Conservation (phyloP, 2,329 filamentous ascomycete species). For the Penicillium sclerotiorum region DNA sequence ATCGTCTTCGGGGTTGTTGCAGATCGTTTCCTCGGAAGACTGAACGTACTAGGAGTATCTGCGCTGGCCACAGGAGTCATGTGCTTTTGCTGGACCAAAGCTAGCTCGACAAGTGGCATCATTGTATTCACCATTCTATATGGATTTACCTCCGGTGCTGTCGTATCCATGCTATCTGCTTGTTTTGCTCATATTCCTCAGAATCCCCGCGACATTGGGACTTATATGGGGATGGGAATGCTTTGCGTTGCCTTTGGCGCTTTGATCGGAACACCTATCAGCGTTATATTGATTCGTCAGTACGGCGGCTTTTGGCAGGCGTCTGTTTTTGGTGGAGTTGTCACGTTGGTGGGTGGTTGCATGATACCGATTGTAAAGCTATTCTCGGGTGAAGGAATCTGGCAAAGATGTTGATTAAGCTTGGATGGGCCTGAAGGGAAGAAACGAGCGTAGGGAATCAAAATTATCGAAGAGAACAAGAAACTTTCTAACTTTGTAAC, state of each 20-base stretch:
- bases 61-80: not conserved
- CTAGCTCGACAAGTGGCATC: not conserved
- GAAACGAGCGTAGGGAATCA: too few relatives aligned
- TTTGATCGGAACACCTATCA: not conserved
- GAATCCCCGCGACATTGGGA: not conserved
- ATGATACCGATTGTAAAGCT: too few relatives aligned
- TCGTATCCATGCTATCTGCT: not conserved
- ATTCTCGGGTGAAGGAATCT: too few relatives aligned
- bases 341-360: not conserved
- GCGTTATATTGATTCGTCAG: not conserved
- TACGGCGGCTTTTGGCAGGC: not conserved
- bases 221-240: not conserved
- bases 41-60: not conserved
- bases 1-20: conserved; percentile 59
- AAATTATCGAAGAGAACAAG: too few relatives aligned
- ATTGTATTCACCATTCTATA: not conserved
- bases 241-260: not conserved
- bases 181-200: not conserved
- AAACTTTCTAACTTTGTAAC: too few relatives aligned
- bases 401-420: too few relatives aligned
- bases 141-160: not conserved
- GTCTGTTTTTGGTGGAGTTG: not conserved
- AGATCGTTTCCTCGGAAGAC: conserved; percentile 44
- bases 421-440: too few relatives aligned
- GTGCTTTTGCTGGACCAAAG: not conserved